phyloP scores from a whole-genome alignment of 192 early-diverging fungal genomes.

The Gigaspora rosea region DNA sequence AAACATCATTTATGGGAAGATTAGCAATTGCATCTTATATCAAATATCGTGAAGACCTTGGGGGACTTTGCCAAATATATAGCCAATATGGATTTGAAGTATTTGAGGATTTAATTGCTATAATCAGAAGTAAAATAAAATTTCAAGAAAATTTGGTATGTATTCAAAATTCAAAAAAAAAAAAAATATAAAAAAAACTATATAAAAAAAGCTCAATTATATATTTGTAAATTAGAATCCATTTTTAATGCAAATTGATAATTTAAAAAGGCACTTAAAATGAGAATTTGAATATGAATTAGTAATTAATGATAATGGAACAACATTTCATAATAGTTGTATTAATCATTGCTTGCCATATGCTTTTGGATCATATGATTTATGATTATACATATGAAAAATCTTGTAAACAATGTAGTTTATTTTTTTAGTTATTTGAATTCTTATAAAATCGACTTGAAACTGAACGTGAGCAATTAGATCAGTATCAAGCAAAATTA shows the following conservation, averaged over 20 bases:
- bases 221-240: too few relatives aligned
- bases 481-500: neutral
- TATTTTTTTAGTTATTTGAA: neutral
- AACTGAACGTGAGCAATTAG: neutral
- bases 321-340: neutral
- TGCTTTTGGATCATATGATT: neutral
- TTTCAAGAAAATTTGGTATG: neutral
- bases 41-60: neutral
- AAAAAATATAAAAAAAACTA: too few relatives aligned
- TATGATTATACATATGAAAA: neutral
- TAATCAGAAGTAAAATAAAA: neutral
- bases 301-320: neutral
- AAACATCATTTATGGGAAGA: neutral
- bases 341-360: neutral
- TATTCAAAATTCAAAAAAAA: neutral
- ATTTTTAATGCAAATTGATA: neutral
- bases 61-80: neutral
- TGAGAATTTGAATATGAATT: neutral
- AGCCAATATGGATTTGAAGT: conserved; percentile 5
- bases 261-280: neutral
- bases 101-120: neutral
- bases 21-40: neutral
- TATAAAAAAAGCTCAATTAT: too few relatives aligned
- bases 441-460: neutral
- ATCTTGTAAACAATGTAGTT: neutral